These are phyloP conservation scores for Aspergillus jensenii DNA, from an alignment of 2,329 filamentous ascomycete genomes.

Conservation along the genomic window DNA sequence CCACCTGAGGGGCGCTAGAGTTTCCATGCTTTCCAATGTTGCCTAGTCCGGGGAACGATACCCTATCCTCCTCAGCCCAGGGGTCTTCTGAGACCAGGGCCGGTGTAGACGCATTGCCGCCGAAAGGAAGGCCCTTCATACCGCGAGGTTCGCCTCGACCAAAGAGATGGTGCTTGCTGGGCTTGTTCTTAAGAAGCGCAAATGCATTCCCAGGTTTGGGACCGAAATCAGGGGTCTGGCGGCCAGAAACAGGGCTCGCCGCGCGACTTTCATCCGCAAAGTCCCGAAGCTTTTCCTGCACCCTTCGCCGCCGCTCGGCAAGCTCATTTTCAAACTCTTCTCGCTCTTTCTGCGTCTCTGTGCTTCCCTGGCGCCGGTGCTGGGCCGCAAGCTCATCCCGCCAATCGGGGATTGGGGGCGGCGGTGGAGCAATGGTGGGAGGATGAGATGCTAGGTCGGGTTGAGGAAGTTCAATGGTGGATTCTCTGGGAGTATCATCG, in stretches of 20 bases:
- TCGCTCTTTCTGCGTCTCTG: slow-evolving; percentile 50
- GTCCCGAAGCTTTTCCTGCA: slow-evolving; percentile 49
- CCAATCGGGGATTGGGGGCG: slow-evolving; percentile 36
- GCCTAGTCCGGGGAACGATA: slow-evolving; percentile 24
- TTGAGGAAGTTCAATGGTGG: slow-evolving; percentile 1
- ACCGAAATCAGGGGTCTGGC: slow-evolving; percentile 34
- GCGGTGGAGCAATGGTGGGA: background rate
- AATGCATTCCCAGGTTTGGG: slow-evolving; percentile 44
- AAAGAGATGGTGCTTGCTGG: slow-evolving; percentile 32
- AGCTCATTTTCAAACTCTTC: slow-evolving; percentile 50
- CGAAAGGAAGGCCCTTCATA: slow-evolving; percentile 43
- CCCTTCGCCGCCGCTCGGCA: slow-evolving; percentile 47
- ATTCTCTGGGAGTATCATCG: slow-evolving; percentile 12
- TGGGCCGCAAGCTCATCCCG: slow-evolving; percentile 47
- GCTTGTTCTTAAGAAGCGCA: slow-evolving; percentile 45
- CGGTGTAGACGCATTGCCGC: slow-evolving; percentile 38
- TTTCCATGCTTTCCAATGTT: slow-evolving; percentile 35
- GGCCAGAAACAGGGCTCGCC: slow-evolving; percentile 41
- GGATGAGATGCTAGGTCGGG: background rate
- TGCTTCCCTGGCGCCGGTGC: slow-evolving; percentile 46
- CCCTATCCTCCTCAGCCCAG: slow-evolving; percentile 39
- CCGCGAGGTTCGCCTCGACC: slow-evolving; percentile 37
- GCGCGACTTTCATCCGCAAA: slow-evolving; percentile 47
- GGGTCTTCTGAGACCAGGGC: slow-evolving; percentile 34
- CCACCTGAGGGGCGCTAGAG: slow-evolving; percentile 39